phyloP scores from a whole-genome alignment of 768 basidiomycete species.

The Piloderma croceum region DNA sequence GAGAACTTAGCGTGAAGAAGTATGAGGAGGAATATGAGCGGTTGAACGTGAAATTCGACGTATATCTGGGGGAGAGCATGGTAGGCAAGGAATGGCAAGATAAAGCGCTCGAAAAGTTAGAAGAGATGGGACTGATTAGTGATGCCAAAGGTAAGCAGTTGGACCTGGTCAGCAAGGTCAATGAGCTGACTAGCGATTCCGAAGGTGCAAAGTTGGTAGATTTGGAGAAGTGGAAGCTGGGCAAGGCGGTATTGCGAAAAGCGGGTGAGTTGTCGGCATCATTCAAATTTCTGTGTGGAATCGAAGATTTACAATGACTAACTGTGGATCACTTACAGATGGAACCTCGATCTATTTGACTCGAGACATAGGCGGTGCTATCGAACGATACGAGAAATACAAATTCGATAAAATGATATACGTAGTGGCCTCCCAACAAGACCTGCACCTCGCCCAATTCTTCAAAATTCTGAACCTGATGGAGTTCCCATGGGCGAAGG shows the following conservation, averaged over 20 bases:
- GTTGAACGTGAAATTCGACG: conserved; percentile 86
- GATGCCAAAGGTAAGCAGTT: conserved; percentile 79
- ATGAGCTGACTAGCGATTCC: no score
- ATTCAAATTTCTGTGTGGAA: not conserved
- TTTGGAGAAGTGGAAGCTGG: conserved; percentile 84
- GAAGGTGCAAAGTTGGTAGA: conserved; percentile 86
- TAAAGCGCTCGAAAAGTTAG: conserved; percentile 59
- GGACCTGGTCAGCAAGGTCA: no score
- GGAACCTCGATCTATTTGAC: conserved; percentile 93
- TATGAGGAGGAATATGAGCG: conserved; percentile 85
- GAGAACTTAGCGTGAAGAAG: conserved; percentile 83
- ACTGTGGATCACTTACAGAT: conserved; percentile 39
- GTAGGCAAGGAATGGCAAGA: conserved; percentile 72
- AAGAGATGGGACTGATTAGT: conserved; percentile 68
- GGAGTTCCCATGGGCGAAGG: conserved; percentile 81
- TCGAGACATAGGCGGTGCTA: conserved; percentile 91
- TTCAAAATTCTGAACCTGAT: conserved; percentile 92
- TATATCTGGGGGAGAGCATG: conserved; percentile 86
- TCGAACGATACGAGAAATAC: conserved; percentile 89
- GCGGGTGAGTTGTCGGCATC: conserved; percentile 51
- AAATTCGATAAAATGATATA: conserved; percentile 89
- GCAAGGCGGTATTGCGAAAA: conserved; percentile 86
- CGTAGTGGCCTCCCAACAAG: conserved; percentile 83
- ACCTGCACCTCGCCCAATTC: conserved; percentile 84
- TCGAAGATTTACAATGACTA: not conserved